phyloP scores from a whole-genome alignment of 495 filamentous ascomycete genomes.

The Tirmania nivea region DNA sequence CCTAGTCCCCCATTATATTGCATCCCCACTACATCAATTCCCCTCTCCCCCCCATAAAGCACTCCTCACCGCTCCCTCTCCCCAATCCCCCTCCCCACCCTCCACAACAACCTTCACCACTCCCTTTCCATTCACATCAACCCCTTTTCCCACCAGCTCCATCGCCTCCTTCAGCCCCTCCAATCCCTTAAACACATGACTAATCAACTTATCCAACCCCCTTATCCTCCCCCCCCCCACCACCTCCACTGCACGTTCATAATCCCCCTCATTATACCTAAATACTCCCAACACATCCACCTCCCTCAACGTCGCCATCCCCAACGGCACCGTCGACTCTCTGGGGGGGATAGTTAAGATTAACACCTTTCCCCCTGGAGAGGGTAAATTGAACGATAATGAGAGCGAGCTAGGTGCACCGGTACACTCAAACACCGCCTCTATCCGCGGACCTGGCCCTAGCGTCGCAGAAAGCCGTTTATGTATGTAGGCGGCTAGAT shows the following conservation, averaged over 20 bases:
- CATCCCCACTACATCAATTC: too few species aligned
- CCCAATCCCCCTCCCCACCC: constrained; percentile 25
- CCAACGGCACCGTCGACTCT: constrained; percentile 66
- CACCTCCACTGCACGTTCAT: constrained; percentile 57
- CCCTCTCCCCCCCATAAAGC: background rate
- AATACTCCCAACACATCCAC: constrained; percentile 88
- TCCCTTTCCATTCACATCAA: constrained; percentile 46
- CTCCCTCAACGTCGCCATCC: constrained; percentile 64
- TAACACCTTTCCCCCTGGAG: constrained; percentile 59
- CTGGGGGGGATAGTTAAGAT: constrained; percentile 91
- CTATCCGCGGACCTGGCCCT: constrained; percentile 34
- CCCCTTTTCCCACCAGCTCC: constrained; percentile 53
- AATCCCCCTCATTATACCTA: constrained; percentile 62
- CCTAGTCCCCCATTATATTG: too few species aligned
- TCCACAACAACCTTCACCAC: constrained; percentile 54
- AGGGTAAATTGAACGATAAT: constrained; percentile 61
- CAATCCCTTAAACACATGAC: constrained; percentile 50
- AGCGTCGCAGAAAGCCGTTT: constrained; percentile 31
- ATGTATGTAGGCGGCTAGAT: constrained; percentile 37
- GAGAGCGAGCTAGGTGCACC: constrained; percentile 74
- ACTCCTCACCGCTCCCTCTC: constrained; percentile 5
- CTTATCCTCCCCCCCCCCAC: constrained; percentile 38
- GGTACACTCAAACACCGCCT: constrained; percentile 75
- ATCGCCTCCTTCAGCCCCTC: constrained; percentile 48
- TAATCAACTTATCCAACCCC: constrained; percentile 39